phyloP scores from a whole-genome alignment of 768 basidiomycete species.

The Dacryopinax spathularia region DNA sequence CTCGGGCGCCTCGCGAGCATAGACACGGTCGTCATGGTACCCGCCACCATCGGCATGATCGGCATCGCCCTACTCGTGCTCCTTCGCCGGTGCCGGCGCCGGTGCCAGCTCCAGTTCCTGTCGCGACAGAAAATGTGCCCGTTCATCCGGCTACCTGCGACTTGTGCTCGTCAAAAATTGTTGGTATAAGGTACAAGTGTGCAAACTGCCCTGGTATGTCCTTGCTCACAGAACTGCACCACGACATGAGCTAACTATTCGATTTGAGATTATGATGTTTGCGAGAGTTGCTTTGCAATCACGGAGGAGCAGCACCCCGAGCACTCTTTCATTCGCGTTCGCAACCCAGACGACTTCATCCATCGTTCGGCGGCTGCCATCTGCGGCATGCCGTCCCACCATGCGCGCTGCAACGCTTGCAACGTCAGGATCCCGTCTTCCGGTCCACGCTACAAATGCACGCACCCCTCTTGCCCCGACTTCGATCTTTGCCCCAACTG shows the following conservation, averaged over 20 bases:
- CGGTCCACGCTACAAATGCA: constrained; percentile 72
- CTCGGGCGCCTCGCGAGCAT: too few species aligned
- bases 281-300: constrained; percentile 29
- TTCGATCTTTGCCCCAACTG: constrained; percentile 69
- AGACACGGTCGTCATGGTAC: neutral
- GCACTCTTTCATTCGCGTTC: constrained; percentile 58
- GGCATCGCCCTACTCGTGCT: neutral
- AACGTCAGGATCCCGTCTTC: constrained; percentile 29
- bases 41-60: neutral
- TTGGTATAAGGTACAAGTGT: constrained; percentile 66
- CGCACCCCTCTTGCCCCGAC: constrained; percentile 61
- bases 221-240: too few species aligned
- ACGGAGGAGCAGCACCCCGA: constrained; percentile 57
- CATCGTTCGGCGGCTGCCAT: neutral
- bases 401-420: constrained; percentile 54
- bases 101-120: neutral
- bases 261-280: constrained; percentile 12
- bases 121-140: too few species aligned
- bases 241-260: neutral
- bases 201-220: constrained; percentile 52
- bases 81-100: neutral
- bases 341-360: constrained; percentile 36
- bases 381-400: constrained; percentile 24
- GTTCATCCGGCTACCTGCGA: constrained; percentile 37
- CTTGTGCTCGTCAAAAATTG: constrained; percentile 39